Base-by-base conservation (phyloP, 2,329 filamentous ascomycete species). In the Rachicladosporium sp. region DNA sequence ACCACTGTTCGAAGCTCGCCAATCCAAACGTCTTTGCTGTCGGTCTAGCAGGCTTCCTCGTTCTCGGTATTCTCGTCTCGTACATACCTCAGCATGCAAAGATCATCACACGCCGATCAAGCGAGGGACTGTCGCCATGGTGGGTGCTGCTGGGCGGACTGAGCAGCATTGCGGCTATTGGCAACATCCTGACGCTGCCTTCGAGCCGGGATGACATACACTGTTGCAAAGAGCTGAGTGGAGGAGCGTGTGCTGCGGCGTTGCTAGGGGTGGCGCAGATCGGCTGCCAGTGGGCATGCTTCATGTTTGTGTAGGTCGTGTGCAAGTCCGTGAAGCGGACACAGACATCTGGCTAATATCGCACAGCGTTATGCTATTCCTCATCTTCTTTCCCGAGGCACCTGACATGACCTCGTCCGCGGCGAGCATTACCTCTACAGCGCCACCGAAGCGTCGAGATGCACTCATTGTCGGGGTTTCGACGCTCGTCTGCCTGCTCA, bases 71-170 rank as follows among this genome's bases (percentile, higher is more conserved):
- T 52, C 70, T 95, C 45, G 66, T 93, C 43, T 96, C 89, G 29
- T 98, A 98, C 65, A 73, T 96, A 2, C 91, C 91, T 1, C 91
- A 98, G 59, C 89, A 96, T 63, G 75, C 82, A 60, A 86, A 91
- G 54, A 96, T 98, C 62, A 84, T 94, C 50, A 70, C 74, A 31
- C 77, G 87, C 40, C 76, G 80, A 45, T 91, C 85, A 10, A 93
- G 89, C 13, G 89, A 93, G 60, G 91, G 91, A 46, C 88, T 98
- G 46, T 95, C 88, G 23, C 89, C 91, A 7, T 91, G 89, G 62
- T 98, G 94, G 57, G 79, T 98, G 47, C 74, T 96, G 2, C 76
- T 98, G n/a, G 91, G 91, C 44, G 85, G 82, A 19, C 89, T 89
- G 1, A 93, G 86, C 6, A 51, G 93, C 83, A 37, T 84, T 35